Evolutionary conservation across 805 yeast genomes (phyloP).

Genomic region (Cyberlindnera amylophila): DNA sequence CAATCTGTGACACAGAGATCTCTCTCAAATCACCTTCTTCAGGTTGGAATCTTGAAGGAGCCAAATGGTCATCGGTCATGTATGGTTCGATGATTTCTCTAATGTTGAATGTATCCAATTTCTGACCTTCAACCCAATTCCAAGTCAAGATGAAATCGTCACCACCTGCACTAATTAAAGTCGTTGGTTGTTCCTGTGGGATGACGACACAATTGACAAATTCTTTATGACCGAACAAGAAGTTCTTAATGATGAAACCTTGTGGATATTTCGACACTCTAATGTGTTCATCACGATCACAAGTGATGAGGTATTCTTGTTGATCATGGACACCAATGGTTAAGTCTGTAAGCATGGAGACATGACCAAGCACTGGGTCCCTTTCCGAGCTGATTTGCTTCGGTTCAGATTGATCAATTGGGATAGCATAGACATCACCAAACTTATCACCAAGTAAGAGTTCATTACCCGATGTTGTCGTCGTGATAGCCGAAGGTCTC

Average conservation of each 20-base stretch:
- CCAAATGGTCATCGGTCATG: slow-evolving; percentile 54
- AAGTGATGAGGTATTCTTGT: slow-evolving; percentile 58
- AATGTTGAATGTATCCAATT: slow-evolving; percentile 48
- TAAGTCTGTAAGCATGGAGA: slow-evolving; percentile 89
- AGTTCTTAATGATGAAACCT: slow-evolving; percentile 71
- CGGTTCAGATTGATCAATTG: slow-evolving; percentile 36
- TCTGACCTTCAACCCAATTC: slow-evolving; percentile 62
- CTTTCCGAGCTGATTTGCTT: slow-evolving; percentile 39
- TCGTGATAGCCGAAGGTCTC: slow-evolving; percentile 85
- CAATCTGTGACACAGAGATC: slow-evolving; percentile 45
- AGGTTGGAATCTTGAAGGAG: slow-evolving; percentile 61
- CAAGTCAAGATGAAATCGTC: slow-evolving; percentile 71
- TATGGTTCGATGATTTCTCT: slow-evolving; percentile 38
- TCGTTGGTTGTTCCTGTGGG: slow-evolving; percentile 45
- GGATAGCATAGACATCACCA: slow-evolving; percentile 82
- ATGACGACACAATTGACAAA: slow-evolving; percentile 68
- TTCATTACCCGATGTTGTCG: slow-evolving; percentile 53
- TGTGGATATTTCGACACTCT: slow-evolving; percentile 78
- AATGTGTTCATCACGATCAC: slow-evolving; percentile 96
- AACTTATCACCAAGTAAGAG: slow-evolving; percentile 87
- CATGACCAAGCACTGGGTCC: slow-evolving; percentile 88
- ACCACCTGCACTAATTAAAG: slow-evolving; percentile 87
- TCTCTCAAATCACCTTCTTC: slow-evolving; percentile 46
- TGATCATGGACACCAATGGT: slow-evolving; percentile 40
- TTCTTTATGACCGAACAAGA: slow-evolving; percentile 83